Evolutionary conservation across 176 grass and related monocot genomes (phyloP), one percentile per base, ranked within the genome.

Genomic region (Oryza nivara): DNA sequence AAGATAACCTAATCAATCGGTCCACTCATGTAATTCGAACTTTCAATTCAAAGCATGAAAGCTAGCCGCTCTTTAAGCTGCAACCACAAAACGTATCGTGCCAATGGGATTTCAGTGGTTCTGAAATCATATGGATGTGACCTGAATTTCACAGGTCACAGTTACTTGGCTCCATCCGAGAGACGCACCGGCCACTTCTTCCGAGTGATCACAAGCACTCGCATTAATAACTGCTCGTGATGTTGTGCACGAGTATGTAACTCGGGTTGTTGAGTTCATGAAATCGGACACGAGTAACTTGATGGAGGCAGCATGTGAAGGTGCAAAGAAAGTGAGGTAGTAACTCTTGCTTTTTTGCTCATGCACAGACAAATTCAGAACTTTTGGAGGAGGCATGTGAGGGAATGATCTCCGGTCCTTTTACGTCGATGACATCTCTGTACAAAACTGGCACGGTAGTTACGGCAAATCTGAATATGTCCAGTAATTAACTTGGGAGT

Each of bases 31-130:
- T 45, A 41, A 20, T 28, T 25, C 7, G 9, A 43, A 43, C 41
- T 43, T 43, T 9, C 17, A 79, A 85, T 43, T 9, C 17, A 79
- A 85, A 89, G 72, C 83, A 2, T 65, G 77, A 71, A 76, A 81
- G 72, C 11, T 76, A 1, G 22, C 20, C 3, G 44, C 10, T 72
- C 78, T 77, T 89, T 86, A 85, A 51, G 19, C 56, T 0, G 44
- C 78, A 68, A 7, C 58, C 83, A 64, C 54, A 75, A 46, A 19
- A 36, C 22, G 19, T 9, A 82, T 44, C 58, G 36, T 86, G 66
- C 79, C 11, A 58, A 38, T 56, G 20, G 28, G 75, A 75, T 22
- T 68, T 22, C 58, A 47, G 70, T 47, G 85, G 64, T 2, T 60
- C 9, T 36, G 35, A 19, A 20, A 63, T 76, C 56, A 86, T 12